Percentiles rank a stretch among this genome's conserved stretches.
Evolutionary conservation across 2,329 filamentous ascomycete genomes (phyloP).

Genomic region (Ceratocystis lukuohia): DNA sequence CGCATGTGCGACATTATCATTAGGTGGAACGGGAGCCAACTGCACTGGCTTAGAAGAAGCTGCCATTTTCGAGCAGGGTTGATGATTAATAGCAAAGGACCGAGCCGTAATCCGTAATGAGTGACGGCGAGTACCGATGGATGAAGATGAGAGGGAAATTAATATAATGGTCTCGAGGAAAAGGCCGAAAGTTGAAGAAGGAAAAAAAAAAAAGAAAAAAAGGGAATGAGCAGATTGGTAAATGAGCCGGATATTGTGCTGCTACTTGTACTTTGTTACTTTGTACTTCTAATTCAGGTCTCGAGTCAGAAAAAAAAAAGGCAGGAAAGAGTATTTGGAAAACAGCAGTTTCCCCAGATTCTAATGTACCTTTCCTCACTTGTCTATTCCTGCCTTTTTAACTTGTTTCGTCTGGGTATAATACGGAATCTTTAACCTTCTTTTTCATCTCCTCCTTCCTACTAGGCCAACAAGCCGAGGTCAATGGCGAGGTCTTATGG

Average conservation of each 20-base stretch:
- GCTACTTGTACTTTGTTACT: too few species aligned
- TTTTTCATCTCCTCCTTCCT: neutral
- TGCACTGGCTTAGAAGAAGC: constrained; percentile 41
- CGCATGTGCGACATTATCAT: constrained; percentile 93
- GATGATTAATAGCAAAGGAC: neutral
- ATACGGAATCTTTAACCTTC: neutral
- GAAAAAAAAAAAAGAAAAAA: neutral
- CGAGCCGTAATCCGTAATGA: neutral
- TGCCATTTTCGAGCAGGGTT: constrained; percentile 24
- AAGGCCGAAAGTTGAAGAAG: neutral
- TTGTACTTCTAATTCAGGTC: too few species aligned
- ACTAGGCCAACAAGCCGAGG: constrained; percentile 3
- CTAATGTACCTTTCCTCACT: neutral
- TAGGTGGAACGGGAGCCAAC: constrained; percentile 49
- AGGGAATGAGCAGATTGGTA: neutral
- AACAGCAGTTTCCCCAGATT: constrained; percentile 7
- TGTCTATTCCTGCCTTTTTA: neutral
- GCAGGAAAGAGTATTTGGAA: neutral
- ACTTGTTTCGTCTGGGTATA: neutral
- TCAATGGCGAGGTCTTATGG: neutral
- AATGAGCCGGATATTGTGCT: too few species aligned
- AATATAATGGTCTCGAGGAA: neutral
- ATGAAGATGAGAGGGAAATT: neutral
- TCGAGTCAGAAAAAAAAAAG: neutral
- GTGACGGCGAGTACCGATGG: too few species aligned